Conservation (phyloP, 768 basidiomycete species). For the Pleurotus giganteus region DNA sequence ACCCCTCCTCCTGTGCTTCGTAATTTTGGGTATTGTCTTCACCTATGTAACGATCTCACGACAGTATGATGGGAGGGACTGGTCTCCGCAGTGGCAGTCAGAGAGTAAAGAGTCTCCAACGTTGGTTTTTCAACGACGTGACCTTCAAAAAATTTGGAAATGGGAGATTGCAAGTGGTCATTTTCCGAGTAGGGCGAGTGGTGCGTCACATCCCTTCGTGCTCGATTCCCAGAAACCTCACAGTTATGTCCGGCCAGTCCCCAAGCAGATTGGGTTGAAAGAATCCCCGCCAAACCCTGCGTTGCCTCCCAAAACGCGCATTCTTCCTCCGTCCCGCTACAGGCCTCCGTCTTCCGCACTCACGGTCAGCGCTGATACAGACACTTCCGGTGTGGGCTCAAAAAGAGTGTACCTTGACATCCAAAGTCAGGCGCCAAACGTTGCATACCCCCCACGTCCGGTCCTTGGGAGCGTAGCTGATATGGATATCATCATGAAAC, state of each 20-base stretch:
- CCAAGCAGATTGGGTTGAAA: constrained; percentile 56
- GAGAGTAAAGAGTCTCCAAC: constrained; percentile 51
- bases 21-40: constrained; percentile 49
- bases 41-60: constrained; percentile 44
- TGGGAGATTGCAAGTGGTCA: constrained; percentile 94
- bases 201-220: constrained; percentile 41
- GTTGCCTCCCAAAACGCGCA: constrained; percentile 47
- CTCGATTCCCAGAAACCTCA: not conserved
- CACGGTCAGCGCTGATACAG: constrained; percentile 37
- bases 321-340: constrained; percentile 48
- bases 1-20: constrained; percentile 50
- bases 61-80: constrained; percentile 39
- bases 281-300: constrained; percentile 64
- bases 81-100: constrained; percentile 38
- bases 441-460: constrained; percentile 84
- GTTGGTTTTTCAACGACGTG: constrained; percentile 65
- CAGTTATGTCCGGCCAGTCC: constrained; percentile 41
- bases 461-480: constrained; percentile 81
- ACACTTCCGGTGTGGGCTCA: constrained; percentile 68
- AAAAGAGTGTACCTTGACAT: constrained; percentile 75
- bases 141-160: constrained; percentile 84
- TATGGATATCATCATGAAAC: constrained; percentile 81
- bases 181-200: constrained; percentile 70
- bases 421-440: constrained; percentile 52
- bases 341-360: constrained; percentile 33